phyloP scores from a whole-genome alignment of 2,329 filamentous ascomycete species.

The Diaporthe ilicicola region DNA sequence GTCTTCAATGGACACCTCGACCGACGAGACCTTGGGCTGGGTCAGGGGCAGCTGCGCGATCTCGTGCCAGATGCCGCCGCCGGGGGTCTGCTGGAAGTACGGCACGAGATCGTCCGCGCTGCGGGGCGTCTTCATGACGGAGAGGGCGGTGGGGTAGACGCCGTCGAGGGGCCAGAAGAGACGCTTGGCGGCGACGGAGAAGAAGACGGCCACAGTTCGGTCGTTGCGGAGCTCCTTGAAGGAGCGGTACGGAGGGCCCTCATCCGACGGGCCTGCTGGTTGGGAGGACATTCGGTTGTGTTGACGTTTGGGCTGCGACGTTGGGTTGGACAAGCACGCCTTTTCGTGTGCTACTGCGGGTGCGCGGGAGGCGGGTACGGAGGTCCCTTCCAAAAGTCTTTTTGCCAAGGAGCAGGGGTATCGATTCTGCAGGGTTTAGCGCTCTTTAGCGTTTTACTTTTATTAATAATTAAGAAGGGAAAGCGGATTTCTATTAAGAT shows the following conservation, averaged over 20 bases:
- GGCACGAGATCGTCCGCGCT: constrained; percentile 37
- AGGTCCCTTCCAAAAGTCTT: too few species aligned
- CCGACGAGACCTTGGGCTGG: constrained; percentile 41
- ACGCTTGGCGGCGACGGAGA: constrained; percentile 35
- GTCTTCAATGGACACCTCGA: constrained; percentile 36
- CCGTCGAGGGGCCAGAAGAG: constrained; percentile 40
- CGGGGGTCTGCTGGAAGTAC: constrained; percentile 35
- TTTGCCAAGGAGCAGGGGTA: too few species aligned
- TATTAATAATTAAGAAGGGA: too few species aligned
- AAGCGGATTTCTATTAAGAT: too few species aligned
- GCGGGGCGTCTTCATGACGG: constrained; percentile 36
- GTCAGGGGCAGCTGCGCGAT: constrained; percentile 40
- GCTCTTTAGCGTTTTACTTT: too few species aligned
- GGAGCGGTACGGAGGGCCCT: constrained; percentile 34
- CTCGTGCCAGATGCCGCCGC: constrained; percentile 38
- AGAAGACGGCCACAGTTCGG: constrained; percentile 24
- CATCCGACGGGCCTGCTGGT: not conserved
- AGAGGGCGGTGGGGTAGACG: constrained; percentile 37
- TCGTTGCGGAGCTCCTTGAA: constrained; percentile 35
- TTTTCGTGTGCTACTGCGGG: too few species aligned
- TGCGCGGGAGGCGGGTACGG: too few species aligned
- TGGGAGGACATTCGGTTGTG: not conserved
- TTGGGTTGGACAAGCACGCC: too few species aligned
- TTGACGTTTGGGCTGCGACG: constrained; percentile 9
- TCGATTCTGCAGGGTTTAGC: too few species aligned